Conservation (phyloP, 306 rosid genomes). For the Luffa acutangula region DNA sequence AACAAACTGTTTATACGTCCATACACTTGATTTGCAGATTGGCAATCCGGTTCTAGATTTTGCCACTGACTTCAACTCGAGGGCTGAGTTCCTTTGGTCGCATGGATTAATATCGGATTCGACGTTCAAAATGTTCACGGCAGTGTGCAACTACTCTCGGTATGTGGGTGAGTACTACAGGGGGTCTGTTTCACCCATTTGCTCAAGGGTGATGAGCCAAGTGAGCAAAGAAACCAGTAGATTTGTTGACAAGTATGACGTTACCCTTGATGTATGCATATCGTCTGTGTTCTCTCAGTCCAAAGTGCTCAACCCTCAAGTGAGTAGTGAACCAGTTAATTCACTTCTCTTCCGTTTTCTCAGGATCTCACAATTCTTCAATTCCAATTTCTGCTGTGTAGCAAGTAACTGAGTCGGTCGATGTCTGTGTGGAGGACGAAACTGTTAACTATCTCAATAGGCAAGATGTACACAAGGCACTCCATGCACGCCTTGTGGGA, state of each 20-base stretch:
- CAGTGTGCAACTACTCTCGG: slow-evolving; percentile 42
- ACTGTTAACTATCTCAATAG: slow-evolving; percentile 68
- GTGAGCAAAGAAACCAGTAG: slow-evolving; percentile 47
- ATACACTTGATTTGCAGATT: slow-evolving; percentile 19
- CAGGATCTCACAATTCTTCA: background rate
- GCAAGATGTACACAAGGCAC: slow-evolving; percentile 66
- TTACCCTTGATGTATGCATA: slow-evolving; percentile 52
- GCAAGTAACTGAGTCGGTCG: slow-evolving; percentile 61
- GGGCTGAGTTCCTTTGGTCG: slow-evolving; percentile 54
- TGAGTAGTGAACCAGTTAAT: slow-evolving; percentile 3
- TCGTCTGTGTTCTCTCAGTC: slow-evolving; percentile 41
- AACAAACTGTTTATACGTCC: background rate
- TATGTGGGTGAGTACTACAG: slow-evolving; percentile 41
- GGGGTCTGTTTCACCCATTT: slow-evolving; percentile 33
- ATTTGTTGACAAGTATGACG: slow-evolving; percentile 54
- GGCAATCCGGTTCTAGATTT: slow-evolving; percentile 53
- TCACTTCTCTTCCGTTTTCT: background rate
- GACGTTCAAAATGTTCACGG: slow-evolving; percentile 38
- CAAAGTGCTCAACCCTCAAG: slow-evolving; percentile 38
- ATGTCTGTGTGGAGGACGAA: slow-evolving; percentile 95
- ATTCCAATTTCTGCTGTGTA: slow-evolving; percentile 17
- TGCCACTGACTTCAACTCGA: slow-evolving; percentile 43
- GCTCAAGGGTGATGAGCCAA: slow-evolving; percentile 46
- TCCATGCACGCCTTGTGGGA: slow-evolving; percentile 75
- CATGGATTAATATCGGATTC: slow-evolving; percentile 51